Evolutionary conservation across 2,329 filamentous ascomycete genomes (phyloP), one percentile per base, ranked within the genome.

Genomic region (Pyrenochaeta sp.): DNA sequence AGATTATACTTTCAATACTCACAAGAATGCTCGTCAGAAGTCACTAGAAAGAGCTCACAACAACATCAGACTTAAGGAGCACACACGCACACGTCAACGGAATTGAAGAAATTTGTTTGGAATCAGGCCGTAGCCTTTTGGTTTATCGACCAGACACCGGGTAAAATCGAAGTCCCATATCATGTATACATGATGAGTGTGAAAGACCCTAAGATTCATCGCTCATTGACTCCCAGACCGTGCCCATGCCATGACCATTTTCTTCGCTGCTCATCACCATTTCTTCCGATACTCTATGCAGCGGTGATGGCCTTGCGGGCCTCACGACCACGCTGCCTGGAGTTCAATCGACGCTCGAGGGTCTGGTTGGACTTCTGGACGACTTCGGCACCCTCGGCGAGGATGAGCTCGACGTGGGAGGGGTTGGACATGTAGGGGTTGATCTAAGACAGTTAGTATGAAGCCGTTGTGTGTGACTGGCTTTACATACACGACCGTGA

Each of bases 381-480:
- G 68, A 88, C 85, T 85, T 99, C 95, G 74, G 95, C 89, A 71
- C 84, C 91, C 86, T 99, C 95, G 74, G 93, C 96, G 69, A 99
- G 86, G 86, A 99, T 99, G 72, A 99, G 83, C 84, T 99, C 95
- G 79, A 99, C 96, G 88, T 99, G 94, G 89, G 93, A 99, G 68
- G 94, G 94, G 87, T 96, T 96, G 68, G 92, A 96, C 95, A 99
- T 97, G 87, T 97, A 99, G 59, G 94, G 94, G 88, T 99, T 99
- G 84, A 99, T 99, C 92, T 96, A 53, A 52, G 20, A 35, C 35
- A 44, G 35, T 61, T 53, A 53, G 52, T 23, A 11, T 34, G 53
- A 18, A 11, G 4, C 27, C 24, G 29, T n/a, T 26, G 9, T n/a
- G 19, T 29, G 36, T 17, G 15, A 29, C 6, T 15, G 40, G 23